These are phyloP conservation scores for Cryphonectria japonica DNA, from an alignment of 2,329 filamentous ascomycete species.

Conservation along the genomic window DNA sequence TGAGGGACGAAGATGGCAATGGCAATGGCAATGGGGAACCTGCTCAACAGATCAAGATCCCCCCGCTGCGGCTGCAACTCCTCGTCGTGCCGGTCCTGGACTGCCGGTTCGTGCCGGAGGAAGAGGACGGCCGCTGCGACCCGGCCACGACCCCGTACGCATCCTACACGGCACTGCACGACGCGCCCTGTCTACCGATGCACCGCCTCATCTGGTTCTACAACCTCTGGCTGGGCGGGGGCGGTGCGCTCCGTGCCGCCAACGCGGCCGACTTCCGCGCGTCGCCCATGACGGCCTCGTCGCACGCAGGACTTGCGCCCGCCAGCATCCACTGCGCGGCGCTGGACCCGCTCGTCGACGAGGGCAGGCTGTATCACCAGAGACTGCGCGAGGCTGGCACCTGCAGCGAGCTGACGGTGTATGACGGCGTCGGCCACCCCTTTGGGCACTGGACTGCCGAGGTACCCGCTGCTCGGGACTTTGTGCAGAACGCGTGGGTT, in stretches of 20 bases:
- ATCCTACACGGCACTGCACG: conserved; percentile 39
- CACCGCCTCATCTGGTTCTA: conserved; percentile 43
- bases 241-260: conserved; percentile 33
- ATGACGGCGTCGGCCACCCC: conserved; percentile 42
- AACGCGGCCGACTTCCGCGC: conserved; percentile 38
- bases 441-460: conserved; percentile 42
- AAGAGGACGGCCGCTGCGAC: conserved; percentile 36
- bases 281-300: conserved; percentile 40
- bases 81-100: conserved; percentile 42
- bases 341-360: conserved; percentile 40
- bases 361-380: conserved; percentile 40
- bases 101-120: conserved; percentile 39
- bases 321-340: conserved; percentile 41
- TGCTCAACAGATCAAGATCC: conserved; percentile 26
- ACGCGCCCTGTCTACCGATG: conserved; percentile 41
- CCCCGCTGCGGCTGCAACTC: conserved; percentile 39
- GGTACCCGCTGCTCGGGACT: conserved; percentile 40
- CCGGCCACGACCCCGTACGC: conserved; percentile 37
- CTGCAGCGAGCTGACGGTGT: conserved; percentile 39
- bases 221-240: conserved; percentile 42
- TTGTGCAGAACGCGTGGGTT: conserved; percentile 39
- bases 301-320: conserved; percentile 40
- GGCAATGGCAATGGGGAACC: background rate
- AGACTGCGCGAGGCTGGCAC: conserved; percentile 38
- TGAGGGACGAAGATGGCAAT: conserved; percentile 5